Percentiles rank a stretch among this genome's conserved stretches.
Evolutionary conservation across 1,139 yeast genomes (phyloP).

Genomic region (Blastobotrys arbuscula): DNA sequence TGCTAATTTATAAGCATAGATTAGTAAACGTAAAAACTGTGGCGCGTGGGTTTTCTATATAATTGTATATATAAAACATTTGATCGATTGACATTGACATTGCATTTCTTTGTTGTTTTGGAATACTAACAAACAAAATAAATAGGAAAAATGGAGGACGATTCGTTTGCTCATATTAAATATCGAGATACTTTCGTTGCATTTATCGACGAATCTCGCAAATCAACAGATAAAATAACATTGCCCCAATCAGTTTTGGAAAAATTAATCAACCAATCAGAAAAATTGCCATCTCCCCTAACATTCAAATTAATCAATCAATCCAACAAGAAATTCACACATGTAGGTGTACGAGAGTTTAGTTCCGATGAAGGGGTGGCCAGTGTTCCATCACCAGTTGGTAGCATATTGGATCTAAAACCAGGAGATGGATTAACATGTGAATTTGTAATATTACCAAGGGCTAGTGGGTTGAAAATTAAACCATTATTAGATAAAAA

Average conservation of each 20-base stretch:
- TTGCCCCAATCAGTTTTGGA: constrained; percentile 32
- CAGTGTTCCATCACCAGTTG: constrained; percentile 29
- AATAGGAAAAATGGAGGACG: not conserved
- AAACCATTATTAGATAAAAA: constrained; percentile 27
- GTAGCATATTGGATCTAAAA: constrained; percentile 20
- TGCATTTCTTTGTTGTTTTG: not conserved
- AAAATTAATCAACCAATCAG: constrained; percentile 23
- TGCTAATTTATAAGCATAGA: not conserved
- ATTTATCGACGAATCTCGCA: not conserved
- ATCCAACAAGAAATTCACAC: constrained; percentile 22
- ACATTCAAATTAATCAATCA: constrained; percentile 31
- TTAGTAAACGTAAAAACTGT: not conserved
- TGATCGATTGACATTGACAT: too few species aligned
- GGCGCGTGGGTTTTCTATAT: not conserved
- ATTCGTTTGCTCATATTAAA: not conserved
- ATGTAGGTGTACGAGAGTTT: constrained; percentile 41
- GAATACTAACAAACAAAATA: not conserved
- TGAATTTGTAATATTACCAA: constrained; percentile 31
- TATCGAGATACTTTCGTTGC: not conserved
- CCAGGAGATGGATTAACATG: constrained; percentile 20
- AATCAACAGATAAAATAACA: constrained; percentile 28
- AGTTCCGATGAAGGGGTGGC: constrained; percentile 33
- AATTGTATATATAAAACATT: too few species aligned
- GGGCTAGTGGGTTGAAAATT: constrained; percentile 35
- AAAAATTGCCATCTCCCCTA: constrained; percentile 34